These are phyloP conservation scores for Pseudocercospora cruenta DNA, from an alignment of 2,329 filamentous ascomycete genomes.

Conservation along the genomic window DNA sequence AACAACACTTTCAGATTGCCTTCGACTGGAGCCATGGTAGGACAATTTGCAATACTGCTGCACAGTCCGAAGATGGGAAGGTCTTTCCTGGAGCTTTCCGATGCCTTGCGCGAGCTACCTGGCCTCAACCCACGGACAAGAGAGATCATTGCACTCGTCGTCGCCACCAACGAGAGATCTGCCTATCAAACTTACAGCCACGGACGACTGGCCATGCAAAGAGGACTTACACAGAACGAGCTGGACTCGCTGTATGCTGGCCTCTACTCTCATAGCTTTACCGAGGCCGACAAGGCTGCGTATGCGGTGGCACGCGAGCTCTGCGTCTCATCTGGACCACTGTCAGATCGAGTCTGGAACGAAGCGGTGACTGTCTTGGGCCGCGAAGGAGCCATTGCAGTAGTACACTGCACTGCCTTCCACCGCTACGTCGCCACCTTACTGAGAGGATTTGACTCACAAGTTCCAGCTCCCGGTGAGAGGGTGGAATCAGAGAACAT, in stretches of 20 bases:
- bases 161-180: constrained; percentile 14
- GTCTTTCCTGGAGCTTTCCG: constrained; percentile 12
- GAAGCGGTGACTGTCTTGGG: constrained; percentile 16
- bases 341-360: constrained; percentile 15
- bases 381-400: constrained; percentile 6
- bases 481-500: constrained; percentile 3
- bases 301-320: constrained; percentile 19
- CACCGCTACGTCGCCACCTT: constrained; percentile 21
- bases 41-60: constrained; percentile 18
- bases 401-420: constrained; percentile 16
- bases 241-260: constrained; percentile 17
- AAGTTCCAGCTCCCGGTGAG: constrained; percentile 18
- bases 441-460: constrained; percentile 24
- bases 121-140: constrained; percentile 7
- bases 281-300: constrained; percentile 9
- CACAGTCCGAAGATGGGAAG: constrained; percentile 20
- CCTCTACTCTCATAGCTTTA: constrained; percentile 14
- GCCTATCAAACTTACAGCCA: constrained; percentile 15
- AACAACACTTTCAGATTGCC: constrained; percentile 17
- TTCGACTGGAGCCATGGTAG: constrained; percentile 19
- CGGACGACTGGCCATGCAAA: neutral
- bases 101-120: constrained; percentile 12
- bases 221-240: constrained; percentile 14
- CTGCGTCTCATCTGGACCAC: constrained; percentile 9
- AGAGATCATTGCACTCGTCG: constrained; percentile 20